Base-by-base conservation (phyloP, 2,329 filamentous ascomycete species). In the Microcyclospora pomicola region DNA sequence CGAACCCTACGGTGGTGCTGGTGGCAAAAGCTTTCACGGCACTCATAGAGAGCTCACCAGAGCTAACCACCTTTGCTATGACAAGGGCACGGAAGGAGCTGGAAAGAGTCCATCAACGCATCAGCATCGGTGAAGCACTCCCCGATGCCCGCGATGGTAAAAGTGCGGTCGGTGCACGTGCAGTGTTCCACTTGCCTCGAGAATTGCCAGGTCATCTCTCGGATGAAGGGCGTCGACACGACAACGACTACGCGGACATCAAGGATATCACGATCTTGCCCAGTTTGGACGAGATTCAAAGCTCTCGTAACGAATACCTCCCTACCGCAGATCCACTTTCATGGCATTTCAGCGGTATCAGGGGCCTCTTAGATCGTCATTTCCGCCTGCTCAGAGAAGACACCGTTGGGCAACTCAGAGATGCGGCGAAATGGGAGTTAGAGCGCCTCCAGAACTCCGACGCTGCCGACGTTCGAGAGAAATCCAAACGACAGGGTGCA, bases 321-420 rank as follows among this genome's bases (percentile, higher is more conserved):
- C 58, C 58, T 0, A 13, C 41, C 2, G 47, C 35, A 6, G 60
- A 69, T 46, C 48, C 62, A 2, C 49, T 53, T 0, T 53, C 55
- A 7, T 61, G 60, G 40, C 63, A 71, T 44, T 50, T 62, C 12
- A 45, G 51, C 3, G 66, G 68, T 1, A 60, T 68, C 9, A 53
- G 51, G 4, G 68, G 71, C 2, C 60, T 71, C 1, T 50, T 76
- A 0, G 72, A 75, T 49, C 59, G 65, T 38, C 65, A 75, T 38
- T 76, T 76, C 35, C 64, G 72, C 12, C 61, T 75, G 1, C 50
- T 75, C 1, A 62, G 72, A 2, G 68, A 75, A 50, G 71, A 76
- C 44, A 71, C 66, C 0, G 58, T 75, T 2, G 69, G 69, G 0
- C 65, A 72, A 40, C 55, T 76, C 4, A 60, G 68, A 29, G 67